Percentiles rank a stretch among this genome's conserved stretches.
These are phyloP conservation scores for Firmiana major DNA, from an alignment of 345 rosid genomes.

Conservation along the genomic window DNA sequence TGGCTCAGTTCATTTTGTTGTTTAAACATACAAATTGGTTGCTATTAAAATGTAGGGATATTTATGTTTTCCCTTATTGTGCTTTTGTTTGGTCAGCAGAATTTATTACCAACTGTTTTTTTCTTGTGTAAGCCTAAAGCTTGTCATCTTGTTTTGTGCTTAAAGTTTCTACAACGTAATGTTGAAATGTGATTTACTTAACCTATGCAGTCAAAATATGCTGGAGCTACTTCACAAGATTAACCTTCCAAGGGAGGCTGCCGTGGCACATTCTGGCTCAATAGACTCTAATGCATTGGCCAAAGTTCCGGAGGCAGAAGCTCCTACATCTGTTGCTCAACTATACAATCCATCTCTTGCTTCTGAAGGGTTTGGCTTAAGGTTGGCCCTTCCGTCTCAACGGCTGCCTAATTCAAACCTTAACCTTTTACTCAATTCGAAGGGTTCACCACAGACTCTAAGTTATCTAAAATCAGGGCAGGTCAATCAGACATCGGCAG, in stretches of 20 bases:
- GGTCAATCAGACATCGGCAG: conserved; percentile 22
- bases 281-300: conserved; percentile 10
- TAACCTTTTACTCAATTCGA: conserved; percentile 24
- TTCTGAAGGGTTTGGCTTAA: conserved; percentile 50
- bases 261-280: conserved; percentile 17
- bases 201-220: conserved; percentile 34
- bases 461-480: conserved; percentile 17
- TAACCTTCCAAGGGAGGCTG: conserved; percentile 28
- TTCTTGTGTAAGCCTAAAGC: background rate
- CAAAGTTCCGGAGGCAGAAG: conserved; percentile 16
- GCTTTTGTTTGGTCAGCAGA: background rate
- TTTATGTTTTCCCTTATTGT: background rate
- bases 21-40: background rate
- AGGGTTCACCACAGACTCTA: conserved; percentile 17
- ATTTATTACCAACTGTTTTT: background rate
- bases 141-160: background rate
- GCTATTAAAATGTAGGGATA: background rate
- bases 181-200: background rate
- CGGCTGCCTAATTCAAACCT: conserved; percentile 19
- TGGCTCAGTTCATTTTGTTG: conserved; percentile 7
- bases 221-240: conserved; percentile 38
- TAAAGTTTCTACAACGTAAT: background rate
- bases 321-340: conserved; percentile 17
- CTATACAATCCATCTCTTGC: conserved; percentile 26
- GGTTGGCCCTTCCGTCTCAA: conserved; percentile 48